Base-by-base conservation (phyloP, 257 asterid species). In the Galeopsis tetrahit region DNA sequence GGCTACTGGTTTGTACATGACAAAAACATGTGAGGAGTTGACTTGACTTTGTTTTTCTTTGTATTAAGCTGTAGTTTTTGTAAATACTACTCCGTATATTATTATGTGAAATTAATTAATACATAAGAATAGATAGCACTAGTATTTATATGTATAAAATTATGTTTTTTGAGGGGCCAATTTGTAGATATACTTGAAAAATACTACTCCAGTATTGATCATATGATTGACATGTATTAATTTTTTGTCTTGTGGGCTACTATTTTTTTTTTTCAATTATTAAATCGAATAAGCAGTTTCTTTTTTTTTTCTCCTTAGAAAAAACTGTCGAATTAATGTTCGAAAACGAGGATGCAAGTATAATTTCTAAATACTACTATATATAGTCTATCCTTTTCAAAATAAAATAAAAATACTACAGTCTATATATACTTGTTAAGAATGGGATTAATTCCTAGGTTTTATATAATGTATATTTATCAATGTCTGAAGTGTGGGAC, bases 21-120 rank as follows among this genome's bases (percentile, higher is more conserved):
- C 49, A 63, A 63, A 62, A 63, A 39, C 68, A 39, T 43, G 56
- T 28, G 46, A 31, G 7, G 7, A 34, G 32, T 63, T 40, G 69
- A 63, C 69, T 64, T 42, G 56, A 49, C 56, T n/a, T 49, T 49
- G 7, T 8, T 14, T 49, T 49, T 49, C 28, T 14, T 21, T 21
- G 28, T 21, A 21, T 21, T 21, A 21, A 21, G 28, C 28, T 21
- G 21, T n/a, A 48, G 55, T 17, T n/a, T 48, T 48, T 48, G 55
- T 48, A 4, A 0, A 7, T 10, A 13, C 21, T 13, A 21, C 1
- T 21, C 0, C 0, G 15, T 11, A 48, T 4, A 0, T 21, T 21
- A 21, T 0, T 2, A 10, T 11, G 7, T 13, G 7, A 48, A 11
- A 13, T 48, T 11, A 3, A 13, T 48, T 3, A 3, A 48, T 48